These are phyloP conservation scores for Boletus mariae DNA, from an alignment of 1,284 basidiomycete genomes.

Conservation along the genomic window DNA sequence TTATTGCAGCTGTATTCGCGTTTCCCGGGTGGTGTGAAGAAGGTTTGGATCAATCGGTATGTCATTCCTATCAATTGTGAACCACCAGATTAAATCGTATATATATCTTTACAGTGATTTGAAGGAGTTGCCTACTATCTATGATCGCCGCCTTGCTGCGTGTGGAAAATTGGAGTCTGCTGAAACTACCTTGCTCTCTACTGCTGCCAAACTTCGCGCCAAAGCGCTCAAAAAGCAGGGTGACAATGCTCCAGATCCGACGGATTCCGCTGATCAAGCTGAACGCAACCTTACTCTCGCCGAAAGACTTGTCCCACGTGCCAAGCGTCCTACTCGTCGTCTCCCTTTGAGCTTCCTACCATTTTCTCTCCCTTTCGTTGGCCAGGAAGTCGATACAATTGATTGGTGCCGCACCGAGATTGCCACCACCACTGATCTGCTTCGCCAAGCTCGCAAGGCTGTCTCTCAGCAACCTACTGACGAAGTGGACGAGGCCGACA, in stretches of 20 bases:
- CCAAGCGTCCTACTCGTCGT: slow-evolving; percentile 78
- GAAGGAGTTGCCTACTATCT: slow-evolving; percentile 80
- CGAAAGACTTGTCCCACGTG: slow-evolving; percentile 60
- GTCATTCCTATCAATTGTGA: slow-evolving; percentile 7
- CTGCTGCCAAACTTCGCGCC: slow-evolving; percentile 63
- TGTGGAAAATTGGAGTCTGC: slow-evolving; percentile 82
- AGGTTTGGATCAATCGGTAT: slow-evolving; percentile 85
- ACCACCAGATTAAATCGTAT: background rate
- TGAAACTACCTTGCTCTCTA: slow-evolving; percentile 72
- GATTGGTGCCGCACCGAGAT: slow-evolving; percentile 84
- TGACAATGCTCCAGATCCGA: slow-evolving; percentile 13
- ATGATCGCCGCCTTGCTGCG: slow-evolving; percentile 74
- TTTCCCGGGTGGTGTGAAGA: slow-evolving; percentile 81
- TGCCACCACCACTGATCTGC: slow-evolving; percentile 44
- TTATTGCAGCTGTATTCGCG: slow-evolving; percentile 67
- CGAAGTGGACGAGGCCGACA: slow-evolving; percentile 15
- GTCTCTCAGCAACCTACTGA: slow-evolving; percentile 26
- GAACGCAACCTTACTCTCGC: slow-evolving; percentile 46
- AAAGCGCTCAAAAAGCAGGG: slow-evolving; percentile 44
- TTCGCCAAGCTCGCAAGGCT: slow-evolving; percentile 48
- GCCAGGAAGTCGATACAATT: slow-evolving; percentile 88
- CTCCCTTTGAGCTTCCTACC: slow-evolving; percentile 56
- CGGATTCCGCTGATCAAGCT: slow-evolving; percentile 32
- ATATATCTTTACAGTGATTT: slow-evolving; percentile 46
- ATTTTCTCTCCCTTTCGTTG: slow-evolving; percentile 61